Evolutionary conservation across 768 basidiomycete species (phyloP), one percentile per base, ranked within the genome.

Genomic region (Aureoboletus auriporus): DNA sequence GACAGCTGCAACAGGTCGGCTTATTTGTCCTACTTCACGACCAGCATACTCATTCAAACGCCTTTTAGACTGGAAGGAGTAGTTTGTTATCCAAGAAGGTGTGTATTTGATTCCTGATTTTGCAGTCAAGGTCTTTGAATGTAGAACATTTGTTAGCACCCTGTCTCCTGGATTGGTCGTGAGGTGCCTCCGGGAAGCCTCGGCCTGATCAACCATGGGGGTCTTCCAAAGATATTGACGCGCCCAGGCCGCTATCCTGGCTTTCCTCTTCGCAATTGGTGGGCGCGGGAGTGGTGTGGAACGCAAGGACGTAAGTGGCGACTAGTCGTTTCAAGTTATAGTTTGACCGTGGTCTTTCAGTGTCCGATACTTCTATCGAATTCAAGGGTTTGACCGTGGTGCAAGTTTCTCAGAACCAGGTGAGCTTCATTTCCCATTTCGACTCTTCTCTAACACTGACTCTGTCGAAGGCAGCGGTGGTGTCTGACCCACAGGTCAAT

Each of bases 321-420:
- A 33, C 41, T 14, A 7, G 14, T 16, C 39, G n/a, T n/a, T 34
- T 34, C 29, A 28, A 40, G 34, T 43, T 20, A 36, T 14, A 17
- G 26, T 13, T 43, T 30, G 37, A 55, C 44, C 33, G 8, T 5
- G 8, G 47, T 44, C 29, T 26, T 46, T 31, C 39, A 89, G 86
- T 90, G 39, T 89, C 88, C 10, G 89, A 91, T 56, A 84, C 89
- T 1, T 86, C 88, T 20, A 83, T 91, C 40, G 80, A 84, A 53
- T 90, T 90, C 63, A 75, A 82, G 42, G 89, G 89, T 42, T 69
- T 92, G 51, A 89, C 85, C 0, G 75, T 87, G n/a, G 88, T 92
- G 0, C 89, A 92, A 60, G 90, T 91, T 17, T 86, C 86, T 1
- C 89, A 91, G 71, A 92, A 92, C 59, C 82, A 84, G 59, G 85